Evolutionary conservation across 1,284 basidiomycete genomes (phyloP).

Genomic region (Termitomyces sp.): DNA sequence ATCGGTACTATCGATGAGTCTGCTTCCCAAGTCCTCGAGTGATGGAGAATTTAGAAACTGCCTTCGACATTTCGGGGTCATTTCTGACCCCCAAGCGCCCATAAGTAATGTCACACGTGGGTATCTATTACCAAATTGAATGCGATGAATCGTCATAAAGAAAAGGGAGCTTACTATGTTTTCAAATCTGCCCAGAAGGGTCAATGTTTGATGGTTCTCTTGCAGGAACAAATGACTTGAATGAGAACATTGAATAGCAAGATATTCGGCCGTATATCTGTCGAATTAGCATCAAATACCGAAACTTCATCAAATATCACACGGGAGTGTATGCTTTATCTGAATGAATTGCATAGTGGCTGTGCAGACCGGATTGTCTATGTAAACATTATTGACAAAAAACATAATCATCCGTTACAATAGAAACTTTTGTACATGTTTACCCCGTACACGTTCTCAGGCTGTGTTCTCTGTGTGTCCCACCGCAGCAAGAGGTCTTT

Average conservation of each 20-base stretch:
- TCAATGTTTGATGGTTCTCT: neutral
- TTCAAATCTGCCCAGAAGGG: neutral
- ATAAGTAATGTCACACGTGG: neutral
- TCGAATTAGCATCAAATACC: no score
- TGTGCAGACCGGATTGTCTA: no score
- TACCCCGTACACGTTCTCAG: no score
- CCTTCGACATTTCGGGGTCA: neutral
- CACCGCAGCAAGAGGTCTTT: neutral
- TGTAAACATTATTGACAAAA: no score
- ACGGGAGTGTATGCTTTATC: no score
- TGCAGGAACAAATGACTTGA: neutral
- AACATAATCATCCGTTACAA: no score
- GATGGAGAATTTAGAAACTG: neutral
- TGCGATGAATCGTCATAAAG: no score
- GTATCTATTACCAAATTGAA: neutral
- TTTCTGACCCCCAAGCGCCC: neutral
- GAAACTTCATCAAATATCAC: no score
- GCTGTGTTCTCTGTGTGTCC: neutral
- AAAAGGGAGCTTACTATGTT: neutral
- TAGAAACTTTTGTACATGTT: no score
- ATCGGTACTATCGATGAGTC: neutral
- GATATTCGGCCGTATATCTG: no score
- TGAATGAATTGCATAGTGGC: no score
- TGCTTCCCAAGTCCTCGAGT: neutral
- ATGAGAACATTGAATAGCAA: neutral